Percentiles rank a stretch among this genome's conserved stretches.
Evolutionary conservation across 257 asterid species (phyloP).

Genomic region (Thymus quinquecostatus): DNA sequence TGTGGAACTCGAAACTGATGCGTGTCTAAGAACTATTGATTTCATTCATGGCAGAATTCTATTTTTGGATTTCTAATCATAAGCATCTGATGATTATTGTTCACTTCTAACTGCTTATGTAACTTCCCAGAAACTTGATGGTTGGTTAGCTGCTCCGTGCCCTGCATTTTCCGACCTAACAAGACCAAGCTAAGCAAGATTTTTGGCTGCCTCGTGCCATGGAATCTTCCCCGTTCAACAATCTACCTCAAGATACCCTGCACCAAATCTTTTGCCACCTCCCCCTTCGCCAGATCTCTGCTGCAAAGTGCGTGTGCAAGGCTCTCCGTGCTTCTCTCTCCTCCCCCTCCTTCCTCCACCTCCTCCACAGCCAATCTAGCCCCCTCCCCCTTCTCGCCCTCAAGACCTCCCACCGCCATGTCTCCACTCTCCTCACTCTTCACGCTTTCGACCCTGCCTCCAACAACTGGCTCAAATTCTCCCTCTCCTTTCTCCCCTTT

Average conservation of each 20-base stretch:
- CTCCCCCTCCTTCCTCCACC: constrained; percentile 73
- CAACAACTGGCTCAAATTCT: constrained; percentile 74
- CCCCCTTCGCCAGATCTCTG: constrained; percentile 71
- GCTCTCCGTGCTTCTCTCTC: constrained; percentile 59
- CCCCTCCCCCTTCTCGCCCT: constrained; percentile 70
- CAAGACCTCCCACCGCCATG: constrained; percentile 69
- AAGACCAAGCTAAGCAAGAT: constrained; percentile 12
- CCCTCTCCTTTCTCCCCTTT: constrained; percentile 85
- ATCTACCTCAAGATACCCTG: constrained; percentile 75
- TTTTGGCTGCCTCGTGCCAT: constrained; percentile 30
- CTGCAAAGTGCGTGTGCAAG: constrained; percentile 74
- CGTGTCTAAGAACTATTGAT: not conserved
- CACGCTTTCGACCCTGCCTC: constrained; percentile 74
- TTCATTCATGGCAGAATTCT: not conserved
- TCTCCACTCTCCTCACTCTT: constrained; percentile 64
- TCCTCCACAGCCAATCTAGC: constrained; percentile 56
- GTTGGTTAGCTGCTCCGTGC: constrained; percentile 1
- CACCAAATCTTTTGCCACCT: constrained; percentile 83
- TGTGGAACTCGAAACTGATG: not conserved
- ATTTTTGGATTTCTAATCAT: not conserved
- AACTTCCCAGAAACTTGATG: not conserved
- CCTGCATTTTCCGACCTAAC: constrained; percentile 22
- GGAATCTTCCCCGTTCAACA: constrained; percentile 84
- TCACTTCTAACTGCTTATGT: not conserved
- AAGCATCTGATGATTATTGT: not conserved